A percentile compares a stretch with the other conserved stretches of the same genome.
Evolutionary conservation across 805 yeast genomes (phyloP).

Genomic region (Suhomyces sp.): DNA sequence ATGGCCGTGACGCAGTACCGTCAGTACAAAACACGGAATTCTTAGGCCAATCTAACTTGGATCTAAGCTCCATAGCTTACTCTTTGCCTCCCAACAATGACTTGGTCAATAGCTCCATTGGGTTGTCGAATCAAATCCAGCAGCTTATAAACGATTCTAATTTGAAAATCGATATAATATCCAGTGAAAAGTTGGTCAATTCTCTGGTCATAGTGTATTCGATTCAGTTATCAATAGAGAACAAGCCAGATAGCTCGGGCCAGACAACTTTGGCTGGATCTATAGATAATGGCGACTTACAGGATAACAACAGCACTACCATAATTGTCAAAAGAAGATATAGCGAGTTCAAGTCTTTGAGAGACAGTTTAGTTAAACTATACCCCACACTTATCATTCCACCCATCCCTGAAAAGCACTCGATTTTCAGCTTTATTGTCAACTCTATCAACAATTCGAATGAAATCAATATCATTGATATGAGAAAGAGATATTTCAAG

Average conservation of each 20-base stretch:
- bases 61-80: background rate
- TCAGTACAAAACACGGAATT: background rate
- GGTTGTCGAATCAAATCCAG: slow-evolving; percentile 29
- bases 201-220: slow-evolving; percentile 38
- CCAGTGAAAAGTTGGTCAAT: slow-evolving; percentile 34
- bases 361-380: slow-evolving; percentile 36
- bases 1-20: background rate
- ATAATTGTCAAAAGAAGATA: slow-evolving; percentile 41
- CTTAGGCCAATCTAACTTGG: background rate
- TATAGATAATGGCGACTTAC: background rate
- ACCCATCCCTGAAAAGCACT: slow-evolving; percentile 46
- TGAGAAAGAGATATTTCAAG: slow-evolving; percentile 45
- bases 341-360: slow-evolving; percentile 42
- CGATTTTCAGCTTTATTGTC: slow-evolving; percentile 41
- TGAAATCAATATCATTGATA: slow-evolving; percentile 41
- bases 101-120: slow-evolving; percentile 27
- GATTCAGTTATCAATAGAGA: slow-evolving; percentile 23
- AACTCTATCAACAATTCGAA: slow-evolving; percentile 38
- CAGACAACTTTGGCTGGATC: slow-evolving; percentile 2
- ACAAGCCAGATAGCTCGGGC: background rate
- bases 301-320: slow-evolving; percentile 3
- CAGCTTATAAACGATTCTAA: slow-evolving; percentile 25
- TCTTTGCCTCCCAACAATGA: slow-evolving; percentile 12
- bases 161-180: slow-evolving; percentile 28
- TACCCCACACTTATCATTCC: slow-evolving; percentile 41